Base-by-base conservation (phyloP, 495 filamentous ascomycete species). In the Aspergillus avenaceus region DNA sequence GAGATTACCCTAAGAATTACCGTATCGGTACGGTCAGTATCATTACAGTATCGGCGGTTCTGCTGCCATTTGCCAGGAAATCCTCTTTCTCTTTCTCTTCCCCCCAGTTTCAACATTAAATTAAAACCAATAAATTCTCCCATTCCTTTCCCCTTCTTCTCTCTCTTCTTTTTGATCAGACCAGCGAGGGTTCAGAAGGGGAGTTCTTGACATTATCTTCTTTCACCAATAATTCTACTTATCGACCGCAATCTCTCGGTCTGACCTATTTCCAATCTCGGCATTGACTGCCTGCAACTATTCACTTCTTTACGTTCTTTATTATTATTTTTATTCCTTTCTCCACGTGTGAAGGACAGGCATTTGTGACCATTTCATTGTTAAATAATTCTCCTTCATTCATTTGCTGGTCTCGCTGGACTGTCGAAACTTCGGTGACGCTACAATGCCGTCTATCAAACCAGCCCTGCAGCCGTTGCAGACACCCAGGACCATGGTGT, bases 401-500 rank as follows among this genome's bases (percentile, higher is more conserved):
- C 43, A 46, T 22, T 16, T 29, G 13, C 37, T 19, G 32, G 27
- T 36, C 21, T 16, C 11, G 11, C 21, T 8, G 22, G 25, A 37
- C 42, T 28, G 18, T n/a, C 44, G 22, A 26, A 50, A 19, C 24
- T 54, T 18, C 32, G 22, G 28, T 24, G 36, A 41, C n/a, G n/a
- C 51, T 66, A 65, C 61, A 59, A 83, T 67, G 75, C 73, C 82
- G 60, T 56, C 68, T 41, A 56, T 67, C 52, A 89, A 87, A 66
- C 85, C 84, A 50, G 74, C 78, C 49, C 79, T 90, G 45, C 75
- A 81, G 61, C 79, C 88, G 55, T 78, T 90, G 55, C 80, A 87
- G 68, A 95, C 90, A 28, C 90, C 90, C 23, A 75, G 82, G 61
- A 86, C 83, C 42, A 79, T 81, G 44, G 85, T 84, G 47, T 89